Base-by-base conservation (phyloP, 257 asterid species). In the Salvia miltiorrhiza region DNA sequence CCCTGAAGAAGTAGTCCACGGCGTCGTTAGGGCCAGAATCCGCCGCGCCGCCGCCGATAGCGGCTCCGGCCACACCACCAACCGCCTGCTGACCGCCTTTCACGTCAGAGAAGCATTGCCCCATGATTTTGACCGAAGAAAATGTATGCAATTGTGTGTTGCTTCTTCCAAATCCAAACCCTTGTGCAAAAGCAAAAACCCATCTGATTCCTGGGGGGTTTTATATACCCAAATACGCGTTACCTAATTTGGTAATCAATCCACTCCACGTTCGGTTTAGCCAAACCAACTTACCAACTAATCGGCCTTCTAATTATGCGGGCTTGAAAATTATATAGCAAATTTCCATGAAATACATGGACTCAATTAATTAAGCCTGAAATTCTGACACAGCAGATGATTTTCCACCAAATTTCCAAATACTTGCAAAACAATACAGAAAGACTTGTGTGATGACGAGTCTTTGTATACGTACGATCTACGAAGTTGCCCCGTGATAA, bases 11-110 rank as follows among this genome's bases (percentile, higher is more conserved):
- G 55, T 70, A 60, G 12, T 85, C 93, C 3, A 87, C 92, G 52
- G 91, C 96, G 71, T 87, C 95, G 79, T 90, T 87, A 10, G 13
- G 80, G 7, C 67, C 83, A 17, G 59, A 7, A 40, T 41, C n/a
- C 11, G 68, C 63, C 49, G 57, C 63, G 54, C 59, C 72, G 58
- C 40, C 69, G 0, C 49, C 76, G 2, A 21, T 50, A 0, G 19
- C 69, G 40, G 11, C 71, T 28, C 56, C 73, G 48, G 55, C 13
- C 1, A 21, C 65, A 50, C 76, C 81, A 0, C 84, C 95, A 14
- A 88, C 65, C 13, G 90, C 96, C 63, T 90, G 96, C 76, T 85
- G 67, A 13, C 96, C 96, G 49, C 96, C 95, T 52, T 81, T 74
- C 52, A 85, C 84, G 76, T 87, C 96, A 2, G 95, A 85, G 10